A percentile compares a stretch with the other conserved stretches of the same genome.
Evolutionary conservation across 345 rosid genomes (phyloP).

Genomic region (Aegle marmelos): DNA sequence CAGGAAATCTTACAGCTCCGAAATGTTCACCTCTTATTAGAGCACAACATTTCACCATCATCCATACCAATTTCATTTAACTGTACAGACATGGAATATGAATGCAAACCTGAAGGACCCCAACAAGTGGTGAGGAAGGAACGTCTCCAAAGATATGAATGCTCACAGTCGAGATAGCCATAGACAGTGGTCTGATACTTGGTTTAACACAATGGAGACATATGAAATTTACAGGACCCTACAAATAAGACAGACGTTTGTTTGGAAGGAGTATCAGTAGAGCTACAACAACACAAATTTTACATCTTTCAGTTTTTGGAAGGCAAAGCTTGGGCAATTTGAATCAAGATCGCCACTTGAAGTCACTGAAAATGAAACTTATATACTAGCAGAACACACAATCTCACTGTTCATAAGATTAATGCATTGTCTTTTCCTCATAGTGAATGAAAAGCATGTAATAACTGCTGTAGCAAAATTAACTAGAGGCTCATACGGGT

Average conservation of each 20-base stretch:
- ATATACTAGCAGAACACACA: not conserved
- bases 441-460: not conserved
- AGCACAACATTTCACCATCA: not conserved
- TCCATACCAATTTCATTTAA: not conserved
- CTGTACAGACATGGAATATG: not conserved
- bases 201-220: slow-evolving; percentile 60
- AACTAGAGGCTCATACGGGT: not conserved
- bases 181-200: slow-evolving; percentile 51
- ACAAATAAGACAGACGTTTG: slow-evolving; percentile 6
- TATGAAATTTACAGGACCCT: slow-evolving; percentile 63
- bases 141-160: slow-evolving; percentile 65
- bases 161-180: slow-evolving; percentile 60
- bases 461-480: not conserved
- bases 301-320: not conserved
- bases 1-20: not conserved
- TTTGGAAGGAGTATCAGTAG: not conserved
- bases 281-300: not conserved
- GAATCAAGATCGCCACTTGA: not conserved
- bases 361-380: not conserved
- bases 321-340: not conserved
- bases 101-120: slow-evolving; percentile 50
- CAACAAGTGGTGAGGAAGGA: slow-evolving; percentile 66
- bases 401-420: not conserved
- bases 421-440: not conserved
- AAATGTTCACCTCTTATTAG: not conserved